Base-by-base conservation (phyloP, 179 eudicot genomes). In the Sideroxylon spinosum region DNA sequence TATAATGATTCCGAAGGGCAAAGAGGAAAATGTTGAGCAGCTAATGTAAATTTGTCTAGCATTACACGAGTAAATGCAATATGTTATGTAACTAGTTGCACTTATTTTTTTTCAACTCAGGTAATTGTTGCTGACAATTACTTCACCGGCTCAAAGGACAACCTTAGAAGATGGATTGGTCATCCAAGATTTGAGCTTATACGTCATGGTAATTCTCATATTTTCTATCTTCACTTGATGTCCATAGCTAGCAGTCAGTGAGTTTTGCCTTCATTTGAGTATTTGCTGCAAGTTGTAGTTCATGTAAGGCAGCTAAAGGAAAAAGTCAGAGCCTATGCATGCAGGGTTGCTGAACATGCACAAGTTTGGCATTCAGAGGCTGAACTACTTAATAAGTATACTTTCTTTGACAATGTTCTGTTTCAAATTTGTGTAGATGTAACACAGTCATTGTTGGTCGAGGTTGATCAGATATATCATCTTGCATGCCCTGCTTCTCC, bases 401-500 rank as follows among this genome's bases (percentile, higher is more conserved):
- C 46, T 26, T 48, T 23, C 8, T 49, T 64, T 65, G 13, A 25
- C 16, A 16, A 11, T 32, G 16, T 68, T 74, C 49, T 78, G 25
- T 29, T 59, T n/a, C n/a, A 9, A 37, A 22, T 73, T 61, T 79
- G 44, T 81, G 81, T 91, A 95, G 98, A 95, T 82, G 97, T 93
- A 70, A 95, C 98, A 56, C 97, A 95, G 83, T 85, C 98, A 61
- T 76, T 95, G 79, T 83, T 90, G 83, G 67, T 95, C 75, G 98
- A 95, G 86, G 98, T 95, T 85, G 98, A 95, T 86, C 90, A 86
- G 85, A 95, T 95, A 60, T 95, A 95, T 81, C 98, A 95, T 78
- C 97, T 95, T 75, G 98, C 98, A 68, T 95, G 98, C 81, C 98
- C 98, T 55, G 98, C 98, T 60, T 95, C 98, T 19, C 98, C 98